These are phyloP conservation scores for Taphrina confusa DNA, from an alignment of 1,139 yeast species.

Conservation along the genomic window DNA sequence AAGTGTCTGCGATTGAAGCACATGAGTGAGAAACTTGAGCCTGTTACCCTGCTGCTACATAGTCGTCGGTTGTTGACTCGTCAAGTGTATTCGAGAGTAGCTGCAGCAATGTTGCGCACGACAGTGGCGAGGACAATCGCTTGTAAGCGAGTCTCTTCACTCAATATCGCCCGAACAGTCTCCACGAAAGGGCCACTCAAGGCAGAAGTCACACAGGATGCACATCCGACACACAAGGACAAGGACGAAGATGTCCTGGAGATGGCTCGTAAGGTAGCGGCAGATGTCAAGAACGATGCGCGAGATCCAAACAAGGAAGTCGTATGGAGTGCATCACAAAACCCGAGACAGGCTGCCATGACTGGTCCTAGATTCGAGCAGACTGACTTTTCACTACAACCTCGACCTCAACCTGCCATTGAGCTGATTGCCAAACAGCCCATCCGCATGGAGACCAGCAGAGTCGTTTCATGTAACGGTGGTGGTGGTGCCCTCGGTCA, in stretches of 20 bases:
- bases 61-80: no score
- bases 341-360: constrained; percentile 60
- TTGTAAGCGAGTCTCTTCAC: not conserved
- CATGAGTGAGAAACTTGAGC: no score
- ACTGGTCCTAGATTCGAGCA: constrained; percentile 72
- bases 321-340: constrained; percentile 74
- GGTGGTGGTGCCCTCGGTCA: constrained; percentile 79
- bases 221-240: constrained; percentile 24
- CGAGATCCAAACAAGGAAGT: constrained; percentile 77
- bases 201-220: constrained; percentile 3
- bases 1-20: no score
- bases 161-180: not conserved
- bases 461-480: constrained; percentile 82
- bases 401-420: constrained; percentile 81
- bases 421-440: constrained; percentile 79
- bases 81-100: no score
- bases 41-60: no score
- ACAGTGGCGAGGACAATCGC: not conserved
- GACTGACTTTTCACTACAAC: constrained; percentile 61
- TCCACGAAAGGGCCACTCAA: constrained; percentile 23
- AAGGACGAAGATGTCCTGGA: constrained; percentile 29
- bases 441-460: constrained; percentile 60
- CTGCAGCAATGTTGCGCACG: constrained; percentile 10
- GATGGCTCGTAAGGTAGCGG: constrained; percentile 34
- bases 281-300: constrained; percentile 40